Base-by-base conservation (phyloP, 768 basidiomycete genomes). In the Lactarius hengduanensis region DNA sequence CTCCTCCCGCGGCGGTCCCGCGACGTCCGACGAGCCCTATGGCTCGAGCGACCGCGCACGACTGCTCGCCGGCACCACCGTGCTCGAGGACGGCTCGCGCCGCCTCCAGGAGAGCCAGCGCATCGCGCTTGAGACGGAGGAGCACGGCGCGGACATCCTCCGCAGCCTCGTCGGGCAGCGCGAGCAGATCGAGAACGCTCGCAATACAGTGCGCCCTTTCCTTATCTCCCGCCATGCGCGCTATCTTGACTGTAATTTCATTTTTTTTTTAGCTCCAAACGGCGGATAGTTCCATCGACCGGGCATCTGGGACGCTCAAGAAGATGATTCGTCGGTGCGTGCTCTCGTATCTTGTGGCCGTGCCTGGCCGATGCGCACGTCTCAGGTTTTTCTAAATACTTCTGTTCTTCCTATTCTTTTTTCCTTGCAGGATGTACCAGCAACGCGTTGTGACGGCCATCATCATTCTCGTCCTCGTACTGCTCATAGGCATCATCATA, bases 91-190 rank as follows among this genome's bases (percentile, higher is more conserved):
- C 71, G 95, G 96, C 2, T 83, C 89, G 2, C 84, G 88, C 67
- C 82, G 97, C 47, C 77, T 99, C 61, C 88, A 94, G 70, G 95
- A 98, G 66, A 92, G 90, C 22, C 95, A 97, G 66, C 84, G 94
- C 28, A 84, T 98, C 47, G 96, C 96, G 11, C 79, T 99, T 38
- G 96, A 99, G 81, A 98, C 97, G 15, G 97, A 98, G 78, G 88
- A 92, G 73, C 89, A 98, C 54, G 97, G 97, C 10, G 89, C 94
- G 13, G 94, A 94, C 72, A 98, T 99, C 71, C 75, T 99, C 70
- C 76, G 87, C 74, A 94, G 91, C 75, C 80, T 99, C 69, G 79
- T 94, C 62, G 80, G 82, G 2, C 97, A 99, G 78, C 78, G 97
- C 70, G 97, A 98, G 74, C 94, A 95, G 77, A 96, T 99, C 65